Base-by-base conservation (phyloP, 345 rosid genomes). In the Dipteronia sinensis region DNA sequence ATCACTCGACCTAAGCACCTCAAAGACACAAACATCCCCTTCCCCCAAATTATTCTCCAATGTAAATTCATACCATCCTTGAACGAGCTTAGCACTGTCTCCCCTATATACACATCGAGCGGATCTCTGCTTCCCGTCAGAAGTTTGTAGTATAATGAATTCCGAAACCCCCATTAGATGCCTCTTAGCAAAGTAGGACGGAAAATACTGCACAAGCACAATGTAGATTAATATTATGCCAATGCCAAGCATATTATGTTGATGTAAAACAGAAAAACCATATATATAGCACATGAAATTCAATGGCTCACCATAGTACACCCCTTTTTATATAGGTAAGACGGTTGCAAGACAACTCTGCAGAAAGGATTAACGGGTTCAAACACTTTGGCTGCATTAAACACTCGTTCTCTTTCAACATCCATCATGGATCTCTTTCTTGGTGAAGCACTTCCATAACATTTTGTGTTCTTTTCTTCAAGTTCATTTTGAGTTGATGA, bases 381-480 rank as follows among this genome's bases (percentile, higher is more conserved):
- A 61, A 69, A 76, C 76, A n/a, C 64, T 73, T 76, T 77, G 25
- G 80, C 83, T 51, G 90, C 79, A 56, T 76, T 69, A 17, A 86
- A 44, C 23, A 82, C 86, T 67, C 83, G 81, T 25, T 68, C 81
- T 73, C 86, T 82, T 31, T 69, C 66, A 63, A 34, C 79, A 79
- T 89, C 88, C 46, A 92, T 89, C 72, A 87, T 88, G 0, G 94
- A 87, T 86, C 95, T 88, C 84, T 86, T 87, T 82, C 91, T 83
- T 8, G 90, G 89, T 40, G 91, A 85, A 70, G 93, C 93, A 86
- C 91, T 89, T 81, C 85, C 92, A 67, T 87, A 87, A 79, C 85
- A 46, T 46, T 9, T 9, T 10, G 15, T 46, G 49, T 46, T 77
- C 5, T 86, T 90, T 51, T 81, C 90, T 76, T 85, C 87, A 0